phyloP scores from a whole-genome alignment of 2,329 filamentous ascomycete genomes.

The Monilinia fructigena region DNA sequence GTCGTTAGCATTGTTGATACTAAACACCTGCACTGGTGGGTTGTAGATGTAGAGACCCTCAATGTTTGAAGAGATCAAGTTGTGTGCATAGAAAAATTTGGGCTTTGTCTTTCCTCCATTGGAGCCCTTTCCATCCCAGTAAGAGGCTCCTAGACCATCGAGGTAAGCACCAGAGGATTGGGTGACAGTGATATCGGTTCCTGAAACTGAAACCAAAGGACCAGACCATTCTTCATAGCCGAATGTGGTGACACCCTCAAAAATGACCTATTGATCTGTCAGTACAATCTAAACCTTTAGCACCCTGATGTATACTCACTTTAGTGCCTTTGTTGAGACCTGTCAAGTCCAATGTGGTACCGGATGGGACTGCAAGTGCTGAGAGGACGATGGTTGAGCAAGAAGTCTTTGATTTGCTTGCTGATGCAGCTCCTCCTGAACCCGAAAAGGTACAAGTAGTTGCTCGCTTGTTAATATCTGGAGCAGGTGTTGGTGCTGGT shows the following conservation, averaged over 20 bases:
- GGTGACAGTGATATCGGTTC: constrained; percentile 52
- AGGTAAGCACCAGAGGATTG: constrained; percentile 53
- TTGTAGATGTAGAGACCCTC: constrained; percentile 51
- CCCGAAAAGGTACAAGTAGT: constrained; percentile 56
- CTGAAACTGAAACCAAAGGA: constrained; percentile 60
- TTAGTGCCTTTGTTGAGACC: constrained; percentile 49
- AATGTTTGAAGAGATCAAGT: constrained; percentile 51
- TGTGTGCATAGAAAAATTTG: constrained; percentile 58
- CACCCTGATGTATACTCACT: constrained; percentile 17
- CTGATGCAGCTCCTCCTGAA: constrained; percentile 43
- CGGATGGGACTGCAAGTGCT: constrained; percentile 55
- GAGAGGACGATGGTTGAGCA: constrained; percentile 56
- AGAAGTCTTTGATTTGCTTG: constrained; percentile 48
- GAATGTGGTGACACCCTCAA: constrained; percentile 65
- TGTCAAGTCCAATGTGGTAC: constrained; percentile 59
- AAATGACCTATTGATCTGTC: constrained; percentile 48
- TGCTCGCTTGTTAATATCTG: constrained; percentile 27
- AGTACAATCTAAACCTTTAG: neutral
- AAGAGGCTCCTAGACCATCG: constrained; percentile 54
- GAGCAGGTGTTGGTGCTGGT: constrained; percentile 11
- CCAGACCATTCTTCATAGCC: constrained; percentile 64
- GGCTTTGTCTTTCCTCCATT: constrained; percentile 61
- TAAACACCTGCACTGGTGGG: constrained; percentile 48
- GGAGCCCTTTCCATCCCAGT: constrained; percentile 60
- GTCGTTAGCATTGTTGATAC: constrained; percentile 44